Percentiles rank a stretch among this genome's conserved stretches.
These are phyloP conservation scores for Solanum chiquidenum DNA, from an alignment of 257 asterid genomes.

Conservation along the genomic window DNA sequence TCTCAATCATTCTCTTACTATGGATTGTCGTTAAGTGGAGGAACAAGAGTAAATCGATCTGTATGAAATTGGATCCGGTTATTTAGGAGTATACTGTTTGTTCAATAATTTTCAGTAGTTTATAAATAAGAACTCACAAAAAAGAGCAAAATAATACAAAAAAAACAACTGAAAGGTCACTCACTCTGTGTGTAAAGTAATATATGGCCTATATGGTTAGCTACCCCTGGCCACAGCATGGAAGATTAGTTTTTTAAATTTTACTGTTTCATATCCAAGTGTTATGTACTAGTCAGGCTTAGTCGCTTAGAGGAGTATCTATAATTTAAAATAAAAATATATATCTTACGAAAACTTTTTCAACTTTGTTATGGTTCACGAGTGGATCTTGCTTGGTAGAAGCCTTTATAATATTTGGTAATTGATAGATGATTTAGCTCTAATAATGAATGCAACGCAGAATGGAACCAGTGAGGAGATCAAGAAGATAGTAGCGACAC, in stretches of 20 bases:
- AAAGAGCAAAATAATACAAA: not conserved
- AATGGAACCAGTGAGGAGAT: constrained; percentile 85
- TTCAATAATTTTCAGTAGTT: not conserved
- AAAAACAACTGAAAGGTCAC: not conserved
- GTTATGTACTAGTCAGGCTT: not conserved
- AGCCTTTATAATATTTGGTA: not conserved
- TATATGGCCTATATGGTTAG: not conserved
- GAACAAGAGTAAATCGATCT: not conserved
- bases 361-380: not conserved
- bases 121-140: not conserved
- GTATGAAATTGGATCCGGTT: not conserved
- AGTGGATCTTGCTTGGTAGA: not conserved
- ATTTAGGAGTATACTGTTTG: not conserved
- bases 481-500: constrained; percentile 72
- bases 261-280: not conserved
- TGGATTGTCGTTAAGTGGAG: not conserved
- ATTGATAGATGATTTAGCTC: not conserved
- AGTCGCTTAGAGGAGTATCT: not conserved
- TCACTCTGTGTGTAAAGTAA: not conserved
- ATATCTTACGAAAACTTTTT: not conserved
- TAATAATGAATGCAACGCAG: constrained; percentile 23
- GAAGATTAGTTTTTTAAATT: not conserved
- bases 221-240: not conserved
- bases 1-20: not conserved
- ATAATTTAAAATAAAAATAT: not conserved